Evolutionary conservation across 495 filamentous ascomycete species (phyloP).

Genomic region (Hypoxylon perforatum): DNA sequence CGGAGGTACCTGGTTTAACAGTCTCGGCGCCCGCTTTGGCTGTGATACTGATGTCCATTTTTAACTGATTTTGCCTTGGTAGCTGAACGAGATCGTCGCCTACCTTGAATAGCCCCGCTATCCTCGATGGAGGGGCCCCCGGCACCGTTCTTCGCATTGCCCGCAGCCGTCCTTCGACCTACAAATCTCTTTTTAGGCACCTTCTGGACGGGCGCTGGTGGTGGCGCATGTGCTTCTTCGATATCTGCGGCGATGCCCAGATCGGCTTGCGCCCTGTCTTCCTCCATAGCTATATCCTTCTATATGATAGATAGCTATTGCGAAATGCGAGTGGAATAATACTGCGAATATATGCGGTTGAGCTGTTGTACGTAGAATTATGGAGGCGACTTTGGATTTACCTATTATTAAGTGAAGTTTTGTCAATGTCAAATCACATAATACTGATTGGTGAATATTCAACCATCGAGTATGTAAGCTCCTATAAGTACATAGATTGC

Average conservation of each 20-base stretch:
- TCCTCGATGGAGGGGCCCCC: slow-evolving; percentile 68
- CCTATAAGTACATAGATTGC: too few species aligned
- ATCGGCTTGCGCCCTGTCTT: slow-evolving; percentile 62
- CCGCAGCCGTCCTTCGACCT: slow-evolving; percentile 65
- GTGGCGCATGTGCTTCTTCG: slow-evolving; percentile 55
- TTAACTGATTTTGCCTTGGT: slow-evolving; percentile 25
- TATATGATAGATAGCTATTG: too few species aligned
- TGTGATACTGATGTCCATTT: slow-evolving; percentile 54
- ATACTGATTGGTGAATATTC: too few species aligned
- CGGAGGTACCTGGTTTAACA: slow-evolving; percentile 87
- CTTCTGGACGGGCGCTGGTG: slow-evolving; percentile 47
- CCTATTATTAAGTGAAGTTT: too few species aligned
- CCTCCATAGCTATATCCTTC: slow-evolving; percentile 58
- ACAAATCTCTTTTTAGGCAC: slow-evolving; percentile 85
- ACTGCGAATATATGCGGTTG: too few species aligned
- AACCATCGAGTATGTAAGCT: too few species aligned
- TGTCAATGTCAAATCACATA: too few species aligned
- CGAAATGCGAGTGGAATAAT: too few species aligned
- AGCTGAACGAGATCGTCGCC: not conserved
- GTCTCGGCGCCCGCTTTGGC: slow-evolving; percentile 74
- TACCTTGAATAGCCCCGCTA: slow-evolving; percentile 72
- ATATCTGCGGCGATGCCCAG: slow-evolving; percentile 66
- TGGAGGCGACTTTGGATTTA: too few species aligned
- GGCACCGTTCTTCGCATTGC: slow-evolving; percentile 62
- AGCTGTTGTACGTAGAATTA: too few species aligned